Evolutionary conservation across 2,329 filamentous ascomycete species (phyloP), one percentile per base, ranked within the genome.

Genomic region (Colletotrichum sp.): DNA sequence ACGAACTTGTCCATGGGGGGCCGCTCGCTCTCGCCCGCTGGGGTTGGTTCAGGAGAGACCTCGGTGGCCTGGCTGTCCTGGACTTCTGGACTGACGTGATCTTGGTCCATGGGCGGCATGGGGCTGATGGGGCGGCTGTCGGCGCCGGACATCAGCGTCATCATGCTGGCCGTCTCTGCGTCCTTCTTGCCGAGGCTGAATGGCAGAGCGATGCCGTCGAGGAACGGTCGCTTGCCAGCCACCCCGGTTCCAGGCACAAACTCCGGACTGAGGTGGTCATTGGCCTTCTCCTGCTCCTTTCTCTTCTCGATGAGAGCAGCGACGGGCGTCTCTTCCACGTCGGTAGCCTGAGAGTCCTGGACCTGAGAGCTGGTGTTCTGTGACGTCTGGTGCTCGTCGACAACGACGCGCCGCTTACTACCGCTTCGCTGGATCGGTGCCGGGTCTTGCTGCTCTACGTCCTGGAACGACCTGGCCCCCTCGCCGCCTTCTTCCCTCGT

Each of bases 141-240:
- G 15, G 81, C 82, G 6, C 84, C 83, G 12, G 90, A 91, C 44
- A 88, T 86, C 25, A 95, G 84, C 0, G 94, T 95, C 69, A 93
- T 85, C 89, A 94, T 95, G 84, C 93, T 95, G 1, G 93, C 93
- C 22, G 92, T 94, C 6, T 91, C 90, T 3, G 90, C 90, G 25
- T 93, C 89, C 19, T 76, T 76, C 78, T 90, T 90, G 69, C 90
- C 89, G 16, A 96, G 83, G 72, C 91, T 94, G 81, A 96, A 96
- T 0, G 94, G 94, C 79, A 95, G 90, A 0, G 94, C 93, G 30
- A 95, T 90, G 1, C 93, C 93, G 25, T 91, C 92, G 8, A 94
- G 87, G 62, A 92, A 92, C 0, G 94, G 93, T 4, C 94, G 87
- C 80, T 93, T 94, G 7, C 90, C 90, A 0, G 89, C 87, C 5